Evolutionary conservation across 345 rosid genomes (phyloP), one percentile per base, ranked within the genome.

Genomic region (Eucalyptus tenuipes): DNA sequence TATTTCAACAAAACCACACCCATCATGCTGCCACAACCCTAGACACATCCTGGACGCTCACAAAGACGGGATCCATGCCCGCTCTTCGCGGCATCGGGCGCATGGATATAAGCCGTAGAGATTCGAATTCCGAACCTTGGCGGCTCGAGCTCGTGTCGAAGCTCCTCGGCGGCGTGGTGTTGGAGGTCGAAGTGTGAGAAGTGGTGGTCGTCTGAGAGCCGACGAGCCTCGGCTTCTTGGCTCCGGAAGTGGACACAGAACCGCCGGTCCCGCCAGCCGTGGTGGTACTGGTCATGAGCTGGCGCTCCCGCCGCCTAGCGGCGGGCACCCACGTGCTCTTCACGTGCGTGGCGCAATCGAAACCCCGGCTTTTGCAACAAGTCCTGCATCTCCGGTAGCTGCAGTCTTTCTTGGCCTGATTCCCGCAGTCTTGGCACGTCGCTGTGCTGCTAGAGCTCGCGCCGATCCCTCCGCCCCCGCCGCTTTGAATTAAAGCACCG

Each of bases 291-390:
- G 91, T 89, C 92, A 95, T 93, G 49, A 95, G 93, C 92, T 97
- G 99, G 33, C 99, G 95, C 90, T 98, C 99, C 86, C 99, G 90
- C 89, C 99, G 88, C 88, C 99, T 87, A 8, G 99, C 94, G 3
- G 99, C 98, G 14, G 99, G 94, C 11, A 98, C 99, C 99, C 99
- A 98, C 80, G 99, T 98, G 96, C 99, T 98, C 92, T 94, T 98
- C 90, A 98, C 97, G 92, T 98, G 99, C 47, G 99, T 98, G 33
- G 93, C 52, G 86, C 99, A 98, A 87, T 95, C 98, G 90, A 94
- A 97, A 50, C 99, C 98, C 50, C 99, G 96, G 88, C 99, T 97
- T 89, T 96, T 97, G 87, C 99, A 98, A 85, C 99, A 98, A 5
- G 99, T 97, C 90, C 99, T 90, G 75, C 99, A 98, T 92, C 99